These are phyloP conservation scores for Mycena epipterygia DNA, from an alignment of 768 basidiomycete species.

Conservation along the genomic window DNA sequence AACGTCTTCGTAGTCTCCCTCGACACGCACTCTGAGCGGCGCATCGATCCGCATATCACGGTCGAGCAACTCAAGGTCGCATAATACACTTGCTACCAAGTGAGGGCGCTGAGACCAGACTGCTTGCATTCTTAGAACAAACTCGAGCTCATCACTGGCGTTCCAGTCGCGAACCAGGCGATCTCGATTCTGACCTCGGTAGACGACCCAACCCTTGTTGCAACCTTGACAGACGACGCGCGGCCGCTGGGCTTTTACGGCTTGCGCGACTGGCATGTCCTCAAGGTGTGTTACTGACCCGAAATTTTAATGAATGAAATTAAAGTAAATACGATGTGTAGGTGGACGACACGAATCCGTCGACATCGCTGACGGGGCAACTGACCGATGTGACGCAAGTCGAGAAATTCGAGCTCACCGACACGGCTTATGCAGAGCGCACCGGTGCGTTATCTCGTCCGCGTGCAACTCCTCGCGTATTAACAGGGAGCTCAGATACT, in stretches of 20 bases:
- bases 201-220: slow-evolving; percentile 62
- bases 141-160: slow-evolving; percentile 93
- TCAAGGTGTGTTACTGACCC: slow-evolving; percentile 69
- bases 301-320: slow-evolving; percentile 19
- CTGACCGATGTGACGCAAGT: slow-evolving; percentile 88
- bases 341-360: slow-evolving; percentile 85
- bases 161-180: slow-evolving; percentile 78
- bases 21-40: slow-evolving; percentile 92
- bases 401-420: slow-evolving; percentile 92
- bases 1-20: slow-evolving; percentile 87
- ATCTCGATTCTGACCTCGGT: slow-evolving; percentile 76
- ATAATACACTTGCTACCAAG: slow-evolving; percentile 27
- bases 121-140: slow-evolving; percentile 65
- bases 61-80: slow-evolving; percentile 87
- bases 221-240: slow-evolving; percentile 73
- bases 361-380: slow-evolving; percentile 83
- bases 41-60: slow-evolving; percentile 81
- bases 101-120: slow-evolving; percentile 31
- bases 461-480: not conserved
- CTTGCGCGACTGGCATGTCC: slow-evolving; percentile 79
- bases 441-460: slow-evolving; percentile 66
- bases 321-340: slow-evolving; percentile 41
- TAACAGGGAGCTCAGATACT: slow-evolving; percentile 68
- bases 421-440: slow-evolving; percentile 84
- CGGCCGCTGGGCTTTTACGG: slow-evolving; percentile 83